Percentiles rank a stretch among this genome's conserved stretches.
Conservation (phyloP, 169 alveolate genomes). For the Eimeria tenella region DNA sequence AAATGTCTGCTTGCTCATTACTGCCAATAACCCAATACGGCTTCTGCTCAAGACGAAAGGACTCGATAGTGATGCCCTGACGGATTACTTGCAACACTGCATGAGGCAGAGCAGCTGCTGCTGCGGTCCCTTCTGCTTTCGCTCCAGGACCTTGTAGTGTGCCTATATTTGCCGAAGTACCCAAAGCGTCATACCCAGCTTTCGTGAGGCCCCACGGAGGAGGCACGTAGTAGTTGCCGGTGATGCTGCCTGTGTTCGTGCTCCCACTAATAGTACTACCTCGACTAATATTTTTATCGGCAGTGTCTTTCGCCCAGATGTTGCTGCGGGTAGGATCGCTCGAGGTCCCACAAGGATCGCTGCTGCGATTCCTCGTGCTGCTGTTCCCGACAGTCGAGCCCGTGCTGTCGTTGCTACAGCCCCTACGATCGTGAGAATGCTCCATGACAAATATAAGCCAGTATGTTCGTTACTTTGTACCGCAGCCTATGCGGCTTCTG, state of each 20-base stretch:
- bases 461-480: too few relatives aligned
- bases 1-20: background rate
- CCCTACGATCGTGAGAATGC: background rate
- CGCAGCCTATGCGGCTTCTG: too few relatives aligned
- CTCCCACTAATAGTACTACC: too few relatives aligned
- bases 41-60: background rate
- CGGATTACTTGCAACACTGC: constrained; percentile 28
- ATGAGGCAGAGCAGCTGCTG: background rate
- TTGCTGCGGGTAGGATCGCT: too few relatives aligned
- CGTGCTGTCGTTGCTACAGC: background rate
- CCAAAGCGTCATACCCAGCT: background rate
- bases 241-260: constrained; percentile 3
- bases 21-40: constrained; percentile 19
- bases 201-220: constrained; percentile 32
- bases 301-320: too few relatives aligned
- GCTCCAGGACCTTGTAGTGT: background rate
- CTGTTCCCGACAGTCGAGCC: background rate
- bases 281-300: too few relatives aligned
- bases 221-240: constrained; percentile 25
- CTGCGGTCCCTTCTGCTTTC: background rate
- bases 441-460: too few relatives aligned
- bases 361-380: background rate
- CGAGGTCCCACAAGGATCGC: background rate
- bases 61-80: background rate
- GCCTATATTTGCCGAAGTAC: background rate